Conservation (phyloP, 2,329 filamentous ascomycete genomes). For the Rutstroemia sp. region DNA sequence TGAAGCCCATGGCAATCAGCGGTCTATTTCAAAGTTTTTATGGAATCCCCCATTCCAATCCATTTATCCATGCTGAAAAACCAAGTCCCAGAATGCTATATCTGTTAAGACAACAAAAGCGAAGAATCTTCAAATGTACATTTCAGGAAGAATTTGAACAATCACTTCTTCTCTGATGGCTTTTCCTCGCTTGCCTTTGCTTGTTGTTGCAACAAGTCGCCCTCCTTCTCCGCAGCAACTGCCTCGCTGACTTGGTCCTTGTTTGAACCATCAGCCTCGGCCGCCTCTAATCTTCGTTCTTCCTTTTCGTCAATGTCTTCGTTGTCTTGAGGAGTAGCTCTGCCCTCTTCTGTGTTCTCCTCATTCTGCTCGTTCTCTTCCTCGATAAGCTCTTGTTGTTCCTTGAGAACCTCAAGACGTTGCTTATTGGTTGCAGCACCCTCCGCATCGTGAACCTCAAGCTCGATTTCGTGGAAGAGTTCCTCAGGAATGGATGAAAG, state of each 20-base stretch:
- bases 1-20: conserved; percentile 6
- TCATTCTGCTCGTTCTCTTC: conserved; percentile 93
- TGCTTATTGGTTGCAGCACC: conserved; percentile 98
- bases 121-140: conserved; percentile 15
- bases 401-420: conserved; percentile 93
- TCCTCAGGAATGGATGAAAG: conserved; percentile 94
- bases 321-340: conserved; percentile 71
- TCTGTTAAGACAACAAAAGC: conserved; percentile 18
- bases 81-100: conserved; percentile 19
- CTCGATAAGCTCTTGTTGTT: conserved; percentile 96
- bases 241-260: conserved; percentile 46
- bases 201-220: conserved; percentile 34
- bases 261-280: conserved; percentile 37
- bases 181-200: conserved; percentile 25
- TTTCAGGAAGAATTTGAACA: conserved; percentile 9
- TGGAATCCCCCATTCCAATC: conserved; percentile 7
- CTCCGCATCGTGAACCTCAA: conserved; percentile 94
- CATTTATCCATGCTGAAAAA: conserved; percentile 18
- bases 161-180: conserved; percentile 7
- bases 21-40: conserved; percentile 6
- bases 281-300: conserved; percentile 51
- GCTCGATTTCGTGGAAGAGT: conserved; percentile 98
- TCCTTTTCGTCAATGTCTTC: conserved; percentile 96
- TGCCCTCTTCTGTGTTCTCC: conserved; percentile 66
- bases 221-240: conserved; percentile 47